Base-by-base conservation (phyloP, 1,284 basidiomycete species). In the Boletus smithii region DNA sequence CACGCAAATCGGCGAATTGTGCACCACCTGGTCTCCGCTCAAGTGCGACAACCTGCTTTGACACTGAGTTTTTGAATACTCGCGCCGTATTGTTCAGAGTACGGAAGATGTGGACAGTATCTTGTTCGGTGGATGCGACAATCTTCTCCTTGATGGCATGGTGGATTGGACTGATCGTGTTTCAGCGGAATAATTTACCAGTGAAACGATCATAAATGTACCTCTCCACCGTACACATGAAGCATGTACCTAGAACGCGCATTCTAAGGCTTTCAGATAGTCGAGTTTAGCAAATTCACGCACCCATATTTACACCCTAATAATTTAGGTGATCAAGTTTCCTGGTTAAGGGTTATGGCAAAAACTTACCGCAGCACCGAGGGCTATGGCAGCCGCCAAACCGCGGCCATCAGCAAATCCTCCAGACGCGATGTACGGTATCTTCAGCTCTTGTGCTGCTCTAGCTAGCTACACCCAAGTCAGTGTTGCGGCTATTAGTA, bases 111-210 rank as follows among this genome's bases (percentile, higher is more conserved):
- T 97, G 95, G 7, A 86, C 69, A 0, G 87, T 88, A 61, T 95
- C 88, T 47, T 77, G 76, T 68, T 97, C 94, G 6, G 77, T 82
- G 6, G 91, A 83, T 9, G 79, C 73, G 42, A 97, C 86, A 44
- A 97, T 95, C 65, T 81, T 87, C 44, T 92, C 75, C 69, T 97
- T 97, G 77, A 97, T 90, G 56, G 83, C 89, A 55, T 88, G 78
- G 68, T 97, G 92, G 52, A 95, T 93, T 16, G 90, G 84, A 46
- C 88, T 84, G 46, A 33, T 52, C 20, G 6, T 44, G 20, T 44
- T 44, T 50, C 39, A 53, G 36, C 22, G 5, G 34, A 17, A 34
- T 24, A 20, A 29, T 8, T 32, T n/a, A 4, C 10, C 20, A 36
- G n/a, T 32, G 9, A 41, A 20, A 18, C 5, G 3, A 24, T 7